Evolutionary conservation across 1,139 yeast species (phyloP).

Genomic region (Petasospora rhodanensis): DNA sequence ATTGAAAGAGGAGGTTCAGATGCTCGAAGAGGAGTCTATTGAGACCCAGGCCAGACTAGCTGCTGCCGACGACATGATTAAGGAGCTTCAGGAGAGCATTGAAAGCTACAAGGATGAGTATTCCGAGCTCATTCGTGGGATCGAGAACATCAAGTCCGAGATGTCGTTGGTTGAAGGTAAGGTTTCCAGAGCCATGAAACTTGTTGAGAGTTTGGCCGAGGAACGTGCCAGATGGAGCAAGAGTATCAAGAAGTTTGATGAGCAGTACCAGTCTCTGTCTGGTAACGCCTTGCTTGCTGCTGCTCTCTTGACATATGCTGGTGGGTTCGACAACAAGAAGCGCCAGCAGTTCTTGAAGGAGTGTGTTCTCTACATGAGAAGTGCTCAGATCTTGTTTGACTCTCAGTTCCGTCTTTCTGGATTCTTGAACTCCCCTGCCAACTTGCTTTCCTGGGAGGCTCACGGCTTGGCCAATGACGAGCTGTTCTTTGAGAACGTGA

Average conservation of each 20-base stretch:
- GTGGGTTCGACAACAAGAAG: conserved; percentile 50
- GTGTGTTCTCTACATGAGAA: conserved; percentile 41
- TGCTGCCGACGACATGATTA: conserved; percentile 79
- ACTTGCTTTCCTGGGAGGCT: conserved; percentile 47
- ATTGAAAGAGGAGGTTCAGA: conserved; percentile 57
- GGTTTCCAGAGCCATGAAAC: conserved; percentile 56
- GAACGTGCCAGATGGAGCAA: conserved; percentile 79
- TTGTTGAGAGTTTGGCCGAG: conserved; percentile 58
- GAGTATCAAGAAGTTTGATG: conserved; percentile 48
- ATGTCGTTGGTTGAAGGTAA: conserved; percentile 59
- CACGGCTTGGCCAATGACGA: conserved; percentile 54
- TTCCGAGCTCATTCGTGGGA: conserved; percentile 68
- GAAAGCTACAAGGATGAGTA: conserved; percentile 64
- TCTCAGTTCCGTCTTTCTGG: conserved; percentile 32
- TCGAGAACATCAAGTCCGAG: conserved; percentile 70
- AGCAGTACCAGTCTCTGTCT: conserved; percentile 42
- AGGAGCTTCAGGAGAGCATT: conserved; percentile 66
- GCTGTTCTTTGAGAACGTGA: conserved; percentile 58
- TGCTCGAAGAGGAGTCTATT: conserved; percentile 54
- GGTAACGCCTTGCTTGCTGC: conserved; percentile 69
- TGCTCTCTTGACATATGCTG: conserved; percentile 58
- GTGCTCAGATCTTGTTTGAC: conserved; percentile 41
- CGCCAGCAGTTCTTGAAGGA: conserved; percentile 36
- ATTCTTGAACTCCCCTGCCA: conserved; percentile 38
- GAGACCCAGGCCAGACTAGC: conserved; percentile 64